A percentile compares a stretch with the other conserved stretches of the same genome.
These are phyloP conservation scores for Fraxinus pennsylvanica DNA, from an alignment of 257 asterid genomes.

Conservation along the genomic window DNA sequence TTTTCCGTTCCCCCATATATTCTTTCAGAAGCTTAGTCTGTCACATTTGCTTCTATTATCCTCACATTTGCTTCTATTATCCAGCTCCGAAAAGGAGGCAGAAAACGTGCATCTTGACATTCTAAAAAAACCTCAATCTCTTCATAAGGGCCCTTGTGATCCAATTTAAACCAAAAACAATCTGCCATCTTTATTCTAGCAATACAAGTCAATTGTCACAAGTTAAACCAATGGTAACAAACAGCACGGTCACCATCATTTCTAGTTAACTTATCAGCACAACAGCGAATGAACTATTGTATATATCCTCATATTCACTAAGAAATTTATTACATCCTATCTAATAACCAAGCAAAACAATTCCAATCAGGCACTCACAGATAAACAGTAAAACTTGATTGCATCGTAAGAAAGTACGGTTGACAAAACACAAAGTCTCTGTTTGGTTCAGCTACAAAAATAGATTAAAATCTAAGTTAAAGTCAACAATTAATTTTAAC, in stretches of 20 bases:
- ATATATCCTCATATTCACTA: neutral
- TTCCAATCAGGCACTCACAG: neutral
- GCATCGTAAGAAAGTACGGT: neutral
- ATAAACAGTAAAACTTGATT: neutral
- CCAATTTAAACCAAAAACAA: neutral
- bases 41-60: neutral
- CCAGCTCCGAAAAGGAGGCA: neutral
- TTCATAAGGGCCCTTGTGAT: neutral
- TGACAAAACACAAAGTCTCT: neutral
- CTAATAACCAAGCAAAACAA: conserved; percentile 9
- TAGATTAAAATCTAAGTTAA: too few species aligned
- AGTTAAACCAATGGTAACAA: neutral
- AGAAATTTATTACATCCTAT: conserved; percentile 16
- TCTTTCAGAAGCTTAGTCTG: neutral
- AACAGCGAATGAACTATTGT: conserved; percentile 18
- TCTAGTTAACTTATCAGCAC: conserved; percentile 15
- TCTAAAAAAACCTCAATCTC: neutral
- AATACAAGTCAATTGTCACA: neutral
- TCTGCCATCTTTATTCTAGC: neutral
- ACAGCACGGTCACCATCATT: conserved; percentile 8
- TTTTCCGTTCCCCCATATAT: neutral
- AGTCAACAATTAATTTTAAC: too few species aligned
- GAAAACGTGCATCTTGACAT: neutral
- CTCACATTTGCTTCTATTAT: neutral
- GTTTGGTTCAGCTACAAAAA: too few species aligned